These are phyloP conservation scores for Curvularia eragrostidis DNA, from an alignment of 2,329 filamentous ascomycete species.

Conservation along the genomic window DNA sequence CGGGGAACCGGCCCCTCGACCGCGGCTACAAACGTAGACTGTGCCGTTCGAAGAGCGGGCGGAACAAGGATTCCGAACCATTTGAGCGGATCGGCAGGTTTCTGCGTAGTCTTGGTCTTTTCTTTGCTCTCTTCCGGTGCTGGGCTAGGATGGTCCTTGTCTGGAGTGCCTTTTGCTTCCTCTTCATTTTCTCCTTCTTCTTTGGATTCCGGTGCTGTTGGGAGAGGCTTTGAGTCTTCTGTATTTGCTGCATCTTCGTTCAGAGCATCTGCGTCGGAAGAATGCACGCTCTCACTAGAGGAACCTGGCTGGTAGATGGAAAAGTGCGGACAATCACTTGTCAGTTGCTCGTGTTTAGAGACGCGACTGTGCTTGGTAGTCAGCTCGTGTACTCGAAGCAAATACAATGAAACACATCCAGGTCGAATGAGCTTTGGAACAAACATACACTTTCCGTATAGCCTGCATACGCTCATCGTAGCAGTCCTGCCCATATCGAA, in stretches of 20 bases:
- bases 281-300: neutral
- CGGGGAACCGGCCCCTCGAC: constrained; percentile 65
- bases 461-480: constrained; percentile 79
- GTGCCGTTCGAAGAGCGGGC: constrained; percentile 61
- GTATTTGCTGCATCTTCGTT: neutral
- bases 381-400: neutral
- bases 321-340: constrained; percentile 12
- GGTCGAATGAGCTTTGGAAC: neutral
- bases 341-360: constrained; percentile 19
- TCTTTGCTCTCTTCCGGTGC: constrained; percentile 4
- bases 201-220: neutral
- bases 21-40: constrained; percentile 62
- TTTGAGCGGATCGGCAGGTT: constrained; percentile 59
- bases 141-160: neutral
- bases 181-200: neutral
- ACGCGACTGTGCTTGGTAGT: constrained; percentile 7
- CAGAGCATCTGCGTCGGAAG: neutral
- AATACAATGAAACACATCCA: neutral
- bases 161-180: neutral
- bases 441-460: constrained; percentile 54
- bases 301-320: neutral
- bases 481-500: constrained; percentile 71
- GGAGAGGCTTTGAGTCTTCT: neutral
- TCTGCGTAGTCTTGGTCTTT: constrained; percentile 9
- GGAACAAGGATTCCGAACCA: constrained; percentile 64